Conservation (phyloP, 345 rosid genomes). For the Sapria himalayana region DNA sequence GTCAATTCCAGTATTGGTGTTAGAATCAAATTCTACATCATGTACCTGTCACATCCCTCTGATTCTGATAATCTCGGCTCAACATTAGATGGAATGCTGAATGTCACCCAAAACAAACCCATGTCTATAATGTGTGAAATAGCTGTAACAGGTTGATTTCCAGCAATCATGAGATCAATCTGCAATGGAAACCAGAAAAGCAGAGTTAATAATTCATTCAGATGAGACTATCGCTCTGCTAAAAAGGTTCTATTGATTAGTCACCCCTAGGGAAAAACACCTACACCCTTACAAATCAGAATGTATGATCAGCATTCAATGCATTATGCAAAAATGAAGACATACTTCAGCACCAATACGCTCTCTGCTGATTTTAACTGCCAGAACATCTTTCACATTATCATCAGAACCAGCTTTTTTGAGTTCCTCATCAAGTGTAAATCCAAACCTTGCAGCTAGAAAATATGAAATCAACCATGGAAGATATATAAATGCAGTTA, state of each 20-base stretch:
- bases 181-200: constrained; percentile 18
- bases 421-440: constrained; percentile 51
- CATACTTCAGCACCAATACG: constrained; percentile 80
- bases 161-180: constrained; percentile 75
- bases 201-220: too few species aligned
- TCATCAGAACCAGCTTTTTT: constrained; percentile 52
- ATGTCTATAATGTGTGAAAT: constrained; percentile 29
- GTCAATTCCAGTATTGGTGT: too few species aligned
- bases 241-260: too few species aligned
- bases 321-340: constrained; percentile 5
- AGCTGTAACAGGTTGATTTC: constrained; percentile 69
- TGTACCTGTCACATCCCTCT: constrained; percentile 48
- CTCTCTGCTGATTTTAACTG: constrained; percentile 74
- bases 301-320: too few species aligned
- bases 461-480: constrained; percentile 11
- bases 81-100: constrained; percentile 29
- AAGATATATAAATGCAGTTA: neutral
- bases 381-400: constrained; percentile 70
- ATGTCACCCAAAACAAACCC: constrained; percentile 49
- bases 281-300: too few species aligned
- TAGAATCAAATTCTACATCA: too few species aligned
- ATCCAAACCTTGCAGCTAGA: constrained; percentile 74
- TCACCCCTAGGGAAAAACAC: too few species aligned
- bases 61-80: constrained; percentile 36
- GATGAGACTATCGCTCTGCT: too few species aligned